Base-by-base conservation (phyloP, 768 basidiomycete species). In the Cyathus striatus region DNA sequence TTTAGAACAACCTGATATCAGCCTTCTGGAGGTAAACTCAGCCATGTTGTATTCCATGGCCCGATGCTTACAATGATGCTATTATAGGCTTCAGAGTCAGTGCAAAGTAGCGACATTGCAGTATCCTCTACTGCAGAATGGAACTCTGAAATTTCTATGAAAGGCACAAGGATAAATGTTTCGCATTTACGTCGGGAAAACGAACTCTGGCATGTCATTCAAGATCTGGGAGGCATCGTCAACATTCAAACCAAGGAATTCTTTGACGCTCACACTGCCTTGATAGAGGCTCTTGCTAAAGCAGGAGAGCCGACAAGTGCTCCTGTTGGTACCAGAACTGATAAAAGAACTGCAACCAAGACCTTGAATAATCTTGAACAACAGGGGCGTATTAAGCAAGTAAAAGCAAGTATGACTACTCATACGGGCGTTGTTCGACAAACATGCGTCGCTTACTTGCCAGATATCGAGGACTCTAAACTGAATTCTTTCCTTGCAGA, bases 161-260 rank as follows among this genome's bases (percentile, higher is more conserved):
- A 48, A 20, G 48, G 51, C 18, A 47, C 64, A 22, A 76, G 73
- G 48, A 68, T 78, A 38, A 93, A 91, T 49, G 77, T 92, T 20
- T 87, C 90, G 13, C 74, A 83, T 44, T 65, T 89, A 32, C 79
- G 87, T 3, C 78, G 90, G 17, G 88, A 92, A 64, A 88, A 86
- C 47, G 90, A 93, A 59, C 59, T 92, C 38, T 56, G 81, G 42
- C 79, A 76, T 23, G 73, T 87, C 17, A 61, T 91, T n/a, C 72
- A 80, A 43, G 71, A 66, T 18, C 62, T 75, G 40, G 83, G 83
- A 5, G 90, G 90, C 1, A 76, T 90, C 32, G 63, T 75, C 35
- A 83, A 83, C 51, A 66, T 76, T 10, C 76, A 79, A 45, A 71
- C 75, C 20, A 86, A 81, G 51, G 85, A 89, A 47, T 75, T 90